A percentile compares a stretch with the other conserved stretches of the same genome.
phyloP scores from a whole-genome alignment of 2,329 filamentous ascomycete genomes.

The Aspergillus fumigatiaffinis region DNA sequence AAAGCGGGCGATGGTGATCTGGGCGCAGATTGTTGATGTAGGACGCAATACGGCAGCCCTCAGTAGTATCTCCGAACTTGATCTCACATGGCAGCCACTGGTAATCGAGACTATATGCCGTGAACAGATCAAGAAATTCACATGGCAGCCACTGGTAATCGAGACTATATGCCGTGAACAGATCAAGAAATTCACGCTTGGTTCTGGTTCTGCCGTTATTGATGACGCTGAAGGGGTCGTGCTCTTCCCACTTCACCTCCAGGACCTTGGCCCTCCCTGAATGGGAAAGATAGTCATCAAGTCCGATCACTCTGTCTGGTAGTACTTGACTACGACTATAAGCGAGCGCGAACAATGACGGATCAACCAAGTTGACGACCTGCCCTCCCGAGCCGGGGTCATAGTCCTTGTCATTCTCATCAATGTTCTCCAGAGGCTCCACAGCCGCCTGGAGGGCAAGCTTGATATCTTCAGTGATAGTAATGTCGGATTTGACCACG shows the following conservation, averaged over 20 bases:
- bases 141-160: conserved; percentile 49
- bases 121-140: neutral
- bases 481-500: conserved; percentile 52
- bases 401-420: conserved; percentile 55
- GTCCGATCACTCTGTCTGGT: conserved; percentile 10
- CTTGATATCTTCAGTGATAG: conserved; percentile 40
- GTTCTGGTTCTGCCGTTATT: neutral
- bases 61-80: conserved; percentile 15
- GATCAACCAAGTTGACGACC: conserved; percentile 63
- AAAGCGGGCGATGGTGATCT: conserved; percentile 27
- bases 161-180: conserved; percentile 16
- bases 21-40: conserved; percentile 47
- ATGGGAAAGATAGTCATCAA: conserved; percentile 22
- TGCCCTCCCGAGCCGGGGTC: conserved; percentile 56
- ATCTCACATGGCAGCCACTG: conserved; percentile 49
- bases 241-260: neutral
- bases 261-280: conserved; percentile 12
- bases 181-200: neutral
- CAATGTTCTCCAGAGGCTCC: conserved; percentile 46
- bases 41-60: conserved; percentile 28
- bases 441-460: conserved; percentile 47
- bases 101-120: conserved; percentile 28
- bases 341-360: conserved; percentile 46
- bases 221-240: neutral
- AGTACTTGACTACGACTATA: conserved; percentile 28